A percentile compares a stretch with the other conserved stretches of the same genome.
phyloP scores from a whole-genome alignment of 2,329 filamentous ascomycete genomes.

The Sarocladium strictum region DNA sequence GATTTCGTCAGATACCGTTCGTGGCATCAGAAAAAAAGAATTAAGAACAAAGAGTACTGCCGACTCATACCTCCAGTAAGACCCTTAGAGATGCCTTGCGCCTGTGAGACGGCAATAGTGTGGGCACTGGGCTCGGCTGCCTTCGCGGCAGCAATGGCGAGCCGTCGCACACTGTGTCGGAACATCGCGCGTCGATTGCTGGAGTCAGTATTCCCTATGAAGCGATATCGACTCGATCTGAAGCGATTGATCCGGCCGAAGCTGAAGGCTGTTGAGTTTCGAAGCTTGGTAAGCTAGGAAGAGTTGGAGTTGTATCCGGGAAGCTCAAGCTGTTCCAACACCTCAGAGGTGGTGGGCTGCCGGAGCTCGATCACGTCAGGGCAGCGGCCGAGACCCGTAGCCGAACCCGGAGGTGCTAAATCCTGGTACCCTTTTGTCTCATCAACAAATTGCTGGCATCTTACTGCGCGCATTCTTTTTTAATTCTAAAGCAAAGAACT shows the following conservation, averaged over 20 bases:
- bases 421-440: too few species aligned
- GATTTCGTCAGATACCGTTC: too few species aligned
- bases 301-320: not conserved
- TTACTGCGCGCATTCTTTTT: too few species aligned
- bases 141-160: conserved; percentile 50
- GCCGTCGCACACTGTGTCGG: conserved; percentile 59
- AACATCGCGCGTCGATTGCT: conserved; percentile 48
- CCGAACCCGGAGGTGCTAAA: conserved; percentile 4
- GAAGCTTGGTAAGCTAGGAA: not conserved
- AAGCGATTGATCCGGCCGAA: not conserved
- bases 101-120: conserved; percentile 67
- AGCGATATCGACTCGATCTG: not conserved
- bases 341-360: not conserved
- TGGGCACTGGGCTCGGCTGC: conserved; percentile 45
- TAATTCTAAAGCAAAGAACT: not conserved
- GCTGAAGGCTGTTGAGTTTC: not conserved
- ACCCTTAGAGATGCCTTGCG: conserved; percentile 72
- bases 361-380: conserved; percentile 9
- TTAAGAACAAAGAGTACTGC: not conserved
- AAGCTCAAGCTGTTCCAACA: not conserved
- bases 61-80: conserved; percentile 68
- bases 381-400: conserved; percentile 6
- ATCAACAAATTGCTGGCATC: too few species aligned
- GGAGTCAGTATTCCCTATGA: not conserved
- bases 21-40: too few species aligned